Evolutionary conservation across 2,329 filamentous ascomycete genomes (phyloP).

Genomic region (Stenocarpella maydis): DNA sequence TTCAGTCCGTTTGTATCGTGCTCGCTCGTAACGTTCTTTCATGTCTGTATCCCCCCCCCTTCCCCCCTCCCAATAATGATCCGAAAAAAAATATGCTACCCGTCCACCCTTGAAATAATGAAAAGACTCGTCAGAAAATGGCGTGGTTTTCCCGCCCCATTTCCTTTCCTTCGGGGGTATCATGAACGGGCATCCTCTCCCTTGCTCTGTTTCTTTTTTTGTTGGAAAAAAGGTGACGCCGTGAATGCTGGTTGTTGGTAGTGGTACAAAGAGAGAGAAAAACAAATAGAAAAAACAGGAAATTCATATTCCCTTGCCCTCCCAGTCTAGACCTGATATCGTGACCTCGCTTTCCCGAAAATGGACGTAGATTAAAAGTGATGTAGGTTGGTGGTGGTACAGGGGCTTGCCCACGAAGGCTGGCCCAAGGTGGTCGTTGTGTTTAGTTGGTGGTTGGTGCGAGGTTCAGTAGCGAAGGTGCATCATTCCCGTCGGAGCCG

Average conservation of each 20-base stretch:
- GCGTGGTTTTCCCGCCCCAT: constrained; percentile 20
- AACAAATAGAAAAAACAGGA: constrained; percentile 28
- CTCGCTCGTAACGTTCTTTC: constrained; percentile 26
- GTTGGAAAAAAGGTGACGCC: constrained; percentile 24
- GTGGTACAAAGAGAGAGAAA: constrained; percentile 33
- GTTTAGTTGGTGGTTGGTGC: background rate
- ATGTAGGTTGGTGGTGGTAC: constrained; percentile 31
- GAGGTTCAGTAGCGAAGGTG: constrained; percentile 34
- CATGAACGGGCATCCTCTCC: constrained; percentile 35
- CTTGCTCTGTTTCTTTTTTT: constrained; percentile 25
- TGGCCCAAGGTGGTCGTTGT: constrained; percentile 32
- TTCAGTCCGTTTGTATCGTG: constrained; percentile 22
- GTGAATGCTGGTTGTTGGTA: constrained; percentile 33
- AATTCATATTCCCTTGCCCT: constrained; percentile 1
- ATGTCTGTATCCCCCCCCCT: background rate
- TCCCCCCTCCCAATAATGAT: background rate
- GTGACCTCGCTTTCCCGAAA: constrained; percentile 22
- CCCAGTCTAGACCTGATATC: constrained; percentile 1
- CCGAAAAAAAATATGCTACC: constrained; percentile 8
- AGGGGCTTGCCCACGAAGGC: constrained; percentile 21
- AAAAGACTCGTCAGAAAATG: constrained; percentile 17
- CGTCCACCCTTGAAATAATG: background rate
- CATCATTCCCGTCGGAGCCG: constrained; percentile 35
- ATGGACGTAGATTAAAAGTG: constrained; percentile 30
- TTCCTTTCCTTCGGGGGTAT: constrained; percentile 36